Percentiles rank a stretch among this genome's conserved stretches.
These are phyloP conservation scores for Penicillium thymicola DNA, from an alignment of 2,329 filamentous ascomycete species.

Conservation along the genomic window DNA sequence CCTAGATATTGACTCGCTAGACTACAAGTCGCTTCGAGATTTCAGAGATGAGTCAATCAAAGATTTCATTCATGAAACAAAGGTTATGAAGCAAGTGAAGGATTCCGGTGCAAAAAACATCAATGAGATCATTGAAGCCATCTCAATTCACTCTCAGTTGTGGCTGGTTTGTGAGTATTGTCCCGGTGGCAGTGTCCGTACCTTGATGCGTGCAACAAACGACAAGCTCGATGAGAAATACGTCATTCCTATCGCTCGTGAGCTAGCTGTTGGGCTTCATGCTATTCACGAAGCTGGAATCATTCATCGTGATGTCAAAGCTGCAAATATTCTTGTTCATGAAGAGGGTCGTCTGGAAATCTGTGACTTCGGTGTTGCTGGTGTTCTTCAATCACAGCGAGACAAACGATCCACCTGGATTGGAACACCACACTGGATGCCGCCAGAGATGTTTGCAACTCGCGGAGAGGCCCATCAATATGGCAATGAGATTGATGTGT, in stretches of 20 bases:
- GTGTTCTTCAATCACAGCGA: conserved; percentile 57
- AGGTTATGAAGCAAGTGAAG: conserved; percentile 60
- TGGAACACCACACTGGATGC: conserved; percentile 66
- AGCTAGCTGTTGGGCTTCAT: conserved; percentile 59
- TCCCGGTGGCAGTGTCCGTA: conserved; percentile 63
- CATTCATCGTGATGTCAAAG: conserved; percentile 64
- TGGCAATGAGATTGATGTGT: conserved; percentile 51
- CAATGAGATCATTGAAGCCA: conserved; percentile 62
- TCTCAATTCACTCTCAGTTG: conserved; percentile 61
- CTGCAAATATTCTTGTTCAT: conserved; percentile 61
- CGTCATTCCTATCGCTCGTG: conserved; percentile 62
- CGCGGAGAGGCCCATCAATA: conserved; percentile 43
- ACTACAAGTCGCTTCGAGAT: conserved; percentile 48
- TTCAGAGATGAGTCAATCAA: conserved; percentile 50
- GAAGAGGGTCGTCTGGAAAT: conserved; percentile 62
- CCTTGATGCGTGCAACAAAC: conserved; percentile 52
- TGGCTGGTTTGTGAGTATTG: conserved; percentile 67
- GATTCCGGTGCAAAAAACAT: conserved; percentile 62
- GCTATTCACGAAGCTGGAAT: conserved; percentile 64
- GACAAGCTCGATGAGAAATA: conserved; percentile 57
- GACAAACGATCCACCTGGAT: conserved; percentile 64
- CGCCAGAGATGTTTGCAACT: conserved; percentile 55
- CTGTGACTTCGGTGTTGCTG: conserved; percentile 65
- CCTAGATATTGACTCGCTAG: conserved; percentile 49
- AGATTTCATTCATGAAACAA: conserved; percentile 61